phyloP scores from a whole-genome alignment of 1,139 yeast species.

The Kluyveromyces sp. region DNA sequence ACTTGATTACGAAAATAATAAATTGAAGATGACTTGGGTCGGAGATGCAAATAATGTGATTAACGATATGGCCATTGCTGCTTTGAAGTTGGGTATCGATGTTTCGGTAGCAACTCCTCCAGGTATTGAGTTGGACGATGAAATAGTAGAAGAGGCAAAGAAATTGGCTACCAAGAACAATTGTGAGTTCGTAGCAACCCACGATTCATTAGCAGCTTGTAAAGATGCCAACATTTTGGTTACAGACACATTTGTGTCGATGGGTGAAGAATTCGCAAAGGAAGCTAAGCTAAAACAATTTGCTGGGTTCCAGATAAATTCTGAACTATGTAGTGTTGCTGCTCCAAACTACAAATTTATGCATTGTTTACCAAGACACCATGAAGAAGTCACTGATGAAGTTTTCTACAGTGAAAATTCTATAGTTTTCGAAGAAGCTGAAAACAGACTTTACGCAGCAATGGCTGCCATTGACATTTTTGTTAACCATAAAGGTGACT shows the following conservation, averaged over 20 bases:
- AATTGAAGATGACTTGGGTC: slow-evolving; percentile 81
- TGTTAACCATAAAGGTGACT: slow-evolving; percentile 73
- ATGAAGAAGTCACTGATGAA: slow-evolving; percentile 88
- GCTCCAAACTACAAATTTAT: slow-evolving; percentile 74
- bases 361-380: slow-evolving; percentile 96
- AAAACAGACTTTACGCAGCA: slow-evolving; percentile 91
- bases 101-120: slow-evolving; percentile 79
- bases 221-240: slow-evolving; percentile 72
- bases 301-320: slow-evolving; percentile 75
- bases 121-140: slow-evolving; percentile 55
- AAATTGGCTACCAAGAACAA: slow-evolving; percentile 46
- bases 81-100: slow-evolving; percentile 75
- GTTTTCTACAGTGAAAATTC: slow-evolving; percentile 82
- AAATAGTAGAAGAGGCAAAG: slow-evolving; percentile 49
- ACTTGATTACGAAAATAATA: slow-evolving; percentile 40
- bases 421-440: slow-evolving; percentile 90
- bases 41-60: slow-evolving; percentile 96
- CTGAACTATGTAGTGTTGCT: slow-evolving; percentile 54
- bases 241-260: slow-evolving; percentile 96
- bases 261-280: slow-evolving; percentile 91
- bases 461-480: slow-evolving; percentile 88
- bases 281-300: slow-evolving; percentile 67
- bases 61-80: slow-evolving; percentile 88
- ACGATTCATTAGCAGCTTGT: slow-evolving; percentile 69
- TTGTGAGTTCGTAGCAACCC: slow-evolving; percentile 52